Evolutionary conservation across 2,329 filamentous ascomycete species (phyloP).

Genomic region (Exophiala sideris): DNA sequence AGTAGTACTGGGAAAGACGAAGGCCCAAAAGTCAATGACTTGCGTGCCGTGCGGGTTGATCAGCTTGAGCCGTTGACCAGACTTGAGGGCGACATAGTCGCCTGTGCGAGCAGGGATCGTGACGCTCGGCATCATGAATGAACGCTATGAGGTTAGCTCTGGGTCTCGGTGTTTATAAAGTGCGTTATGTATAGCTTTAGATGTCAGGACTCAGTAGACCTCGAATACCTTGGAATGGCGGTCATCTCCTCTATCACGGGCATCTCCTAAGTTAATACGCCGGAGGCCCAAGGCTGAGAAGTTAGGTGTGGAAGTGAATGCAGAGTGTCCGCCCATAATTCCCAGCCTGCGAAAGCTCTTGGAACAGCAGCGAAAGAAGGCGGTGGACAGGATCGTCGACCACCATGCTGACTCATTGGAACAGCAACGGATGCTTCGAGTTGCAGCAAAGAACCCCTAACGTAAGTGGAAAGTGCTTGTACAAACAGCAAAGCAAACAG

Average conservation of each 20-base stretch:
- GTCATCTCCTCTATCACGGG: not conserved
- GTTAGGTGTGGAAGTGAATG: not conserved
- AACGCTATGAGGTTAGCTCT: not conserved
- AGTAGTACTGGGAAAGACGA: slow-evolving; percentile 33
- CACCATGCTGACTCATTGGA: too few relatives aligned
- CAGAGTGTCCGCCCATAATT: not conserved
- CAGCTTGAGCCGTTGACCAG: slow-evolving; percentile 43
- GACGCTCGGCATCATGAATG: slow-evolving; percentile 23
- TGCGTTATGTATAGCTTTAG: not conserved
- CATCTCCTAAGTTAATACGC: not conserved
- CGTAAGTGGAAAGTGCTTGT: too few relatives aligned
- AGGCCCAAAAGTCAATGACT: slow-evolving; percentile 51
- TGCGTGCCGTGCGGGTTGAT: slow-evolving; percentile 49
- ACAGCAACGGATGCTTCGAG: too few relatives aligned
- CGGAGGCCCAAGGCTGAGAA: not conserved
- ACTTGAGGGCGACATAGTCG: slow-evolving; percentile 37
- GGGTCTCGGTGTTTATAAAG: not conserved
- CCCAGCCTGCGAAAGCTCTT: not conserved
- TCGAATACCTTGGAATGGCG: not conserved
- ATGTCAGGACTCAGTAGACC: not conserved
- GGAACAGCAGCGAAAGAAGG: not conserved
- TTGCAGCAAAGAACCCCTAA: too few relatives aligned
- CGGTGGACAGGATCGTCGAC: not conserved
- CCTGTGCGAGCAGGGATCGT: slow-evolving; percentile 44
- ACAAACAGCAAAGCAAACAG: too few relatives aligned